Evolutionary conservation across 257 asterid genomes (phyloP).

Genomic region (Nicotiana noctiflora): DNA sequence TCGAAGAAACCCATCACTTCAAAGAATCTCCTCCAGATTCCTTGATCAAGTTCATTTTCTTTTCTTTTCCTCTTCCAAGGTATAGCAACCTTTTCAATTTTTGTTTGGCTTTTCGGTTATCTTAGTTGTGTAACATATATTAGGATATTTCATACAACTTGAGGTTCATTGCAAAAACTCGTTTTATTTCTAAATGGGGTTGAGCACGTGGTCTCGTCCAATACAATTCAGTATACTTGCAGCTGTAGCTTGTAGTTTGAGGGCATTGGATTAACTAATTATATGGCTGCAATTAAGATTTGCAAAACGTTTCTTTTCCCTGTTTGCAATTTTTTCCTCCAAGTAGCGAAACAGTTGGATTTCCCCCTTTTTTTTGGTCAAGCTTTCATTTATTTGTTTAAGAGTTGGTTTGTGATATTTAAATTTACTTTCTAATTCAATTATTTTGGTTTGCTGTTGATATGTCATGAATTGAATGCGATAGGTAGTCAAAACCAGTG

Average conservation of each 20-base stretch:
- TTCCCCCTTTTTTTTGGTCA: background rate
- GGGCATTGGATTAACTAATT: background rate
- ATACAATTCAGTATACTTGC: background rate
- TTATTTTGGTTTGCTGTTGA: background rate
- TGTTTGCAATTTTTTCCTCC: background rate
- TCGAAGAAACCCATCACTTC: slow-evolving; percentile 34
- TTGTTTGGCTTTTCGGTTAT: background rate
- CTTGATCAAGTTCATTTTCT: slow-evolving; percentile 38
- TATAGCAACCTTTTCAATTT: background rate
- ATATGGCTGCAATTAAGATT: background rate
- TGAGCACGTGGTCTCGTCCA: background rate
- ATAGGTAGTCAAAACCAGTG: slow-evolving; percentile 39
- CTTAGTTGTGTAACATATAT: background rate
- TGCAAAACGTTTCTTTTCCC: background rate
- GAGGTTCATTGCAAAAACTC: background rate
- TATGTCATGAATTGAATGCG: slow-evolving; percentile 15
- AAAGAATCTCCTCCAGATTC: slow-evolving; percentile 30
- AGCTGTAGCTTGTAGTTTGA: background rate
- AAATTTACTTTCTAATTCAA: background rate
- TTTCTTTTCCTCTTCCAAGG: background rate
- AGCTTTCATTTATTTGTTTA: background rate
- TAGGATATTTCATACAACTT: background rate
- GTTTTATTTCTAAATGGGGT: background rate
- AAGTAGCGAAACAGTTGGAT: background rate
- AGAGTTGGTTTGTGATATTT: background rate